A percentile compares a stretch with the other conserved stretches of the same genome.
Evolutionary conservation across 768 basidiomycete species (phyloP).

Genomic region (Suillus decipiens): DNA sequence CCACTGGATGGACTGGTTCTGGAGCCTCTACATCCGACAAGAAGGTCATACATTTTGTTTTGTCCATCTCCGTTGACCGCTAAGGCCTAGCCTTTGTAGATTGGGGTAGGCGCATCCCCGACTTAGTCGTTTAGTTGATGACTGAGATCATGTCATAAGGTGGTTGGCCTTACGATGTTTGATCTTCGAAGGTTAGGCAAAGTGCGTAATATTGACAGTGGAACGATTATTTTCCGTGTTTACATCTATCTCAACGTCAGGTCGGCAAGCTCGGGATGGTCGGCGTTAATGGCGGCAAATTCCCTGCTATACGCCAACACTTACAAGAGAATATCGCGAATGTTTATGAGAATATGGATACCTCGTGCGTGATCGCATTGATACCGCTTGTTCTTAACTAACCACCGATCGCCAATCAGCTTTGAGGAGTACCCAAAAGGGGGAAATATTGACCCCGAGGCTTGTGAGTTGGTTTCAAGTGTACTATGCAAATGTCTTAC

Average conservation of each 20-base stretch:
- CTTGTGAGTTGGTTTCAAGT: conserved; percentile 60
- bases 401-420: conserved; percentile 35
- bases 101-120: conserved; percentile 53
- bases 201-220: conserved; percentile 36
- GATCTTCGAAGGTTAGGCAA: conserved; percentile 86
- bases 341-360: conserved; percentile 87
- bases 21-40: conserved; percentile 96
- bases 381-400: background rate
- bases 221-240: conserved; percentile 14
- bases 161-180: conserved; percentile 87
- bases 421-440: conserved; percentile 82
- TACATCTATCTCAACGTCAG: conserved; percentile 33
- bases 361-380: conserved; percentile 51
- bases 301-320: conserved; percentile 82
- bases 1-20: conserved; percentile 90
- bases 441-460: conserved; percentile 68
- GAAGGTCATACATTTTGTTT: conserved; percentile 55
- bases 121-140: conserved; percentile 14
- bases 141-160: conserved; percentile 44
- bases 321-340: conserved; percentile 79
- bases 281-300: conserved; percentile 86
- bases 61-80: background rate
- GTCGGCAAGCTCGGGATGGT: conserved; percentile 82
- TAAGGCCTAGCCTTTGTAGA: conserved; percentile 40
- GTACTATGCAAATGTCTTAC: conserved; percentile 7